Evolutionary conservation across 2,329 filamentous ascomycete species (phyloP).

Genomic region (Clathrospora elynae): DNA sequence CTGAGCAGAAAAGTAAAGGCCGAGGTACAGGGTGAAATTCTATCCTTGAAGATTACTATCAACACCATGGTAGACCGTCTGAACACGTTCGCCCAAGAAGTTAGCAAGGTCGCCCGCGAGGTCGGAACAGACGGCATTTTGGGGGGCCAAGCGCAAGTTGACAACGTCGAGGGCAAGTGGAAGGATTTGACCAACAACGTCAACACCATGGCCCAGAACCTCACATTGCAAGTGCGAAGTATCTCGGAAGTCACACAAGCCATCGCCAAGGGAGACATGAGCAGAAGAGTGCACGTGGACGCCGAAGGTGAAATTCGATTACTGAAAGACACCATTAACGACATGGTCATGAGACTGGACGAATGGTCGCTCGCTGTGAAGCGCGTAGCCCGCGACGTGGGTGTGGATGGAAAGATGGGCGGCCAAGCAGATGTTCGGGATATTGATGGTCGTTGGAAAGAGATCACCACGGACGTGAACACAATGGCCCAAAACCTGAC

Average conservation of each 20-base stretch:
- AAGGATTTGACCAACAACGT: conserved; percentile 70
- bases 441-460: conserved; percentile 93
- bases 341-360: conserved; percentile 95
- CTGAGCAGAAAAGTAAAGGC: conserved; percentile 59
- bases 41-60: conserved; percentile 80
- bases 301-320: conserved; percentile 94
- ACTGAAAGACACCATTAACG: conserved; percentile 95
- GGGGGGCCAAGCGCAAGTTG: conserved; percentile 67
- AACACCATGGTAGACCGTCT: conserved; percentile 70
- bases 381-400: conserved; percentile 92
- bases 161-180: conserved; percentile 70
- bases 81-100: conserved; percentile 68
- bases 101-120: conserved; percentile 68
- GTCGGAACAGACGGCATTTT: conserved; percentile 68
- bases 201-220: conserved; percentile 69
- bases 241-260: conserved; percentile 94
- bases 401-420: conserved; percentile 97
- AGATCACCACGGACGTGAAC: conserved; percentile 96
- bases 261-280: conserved; percentile 94
- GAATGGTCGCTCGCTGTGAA: conserved; percentile 97
- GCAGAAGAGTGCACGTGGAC: conserved; percentile 92
- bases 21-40: conserved; percentile 58
- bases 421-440: conserved; percentile 94
- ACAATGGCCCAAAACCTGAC: conserved; percentile 86
- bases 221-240: conserved; percentile 75